Evolutionary conservation across 495 filamentous ascomycete species (phyloP), one percentile per base, ranked within the genome.

Genomic region (Clavariopsis aquatica): DNA sequence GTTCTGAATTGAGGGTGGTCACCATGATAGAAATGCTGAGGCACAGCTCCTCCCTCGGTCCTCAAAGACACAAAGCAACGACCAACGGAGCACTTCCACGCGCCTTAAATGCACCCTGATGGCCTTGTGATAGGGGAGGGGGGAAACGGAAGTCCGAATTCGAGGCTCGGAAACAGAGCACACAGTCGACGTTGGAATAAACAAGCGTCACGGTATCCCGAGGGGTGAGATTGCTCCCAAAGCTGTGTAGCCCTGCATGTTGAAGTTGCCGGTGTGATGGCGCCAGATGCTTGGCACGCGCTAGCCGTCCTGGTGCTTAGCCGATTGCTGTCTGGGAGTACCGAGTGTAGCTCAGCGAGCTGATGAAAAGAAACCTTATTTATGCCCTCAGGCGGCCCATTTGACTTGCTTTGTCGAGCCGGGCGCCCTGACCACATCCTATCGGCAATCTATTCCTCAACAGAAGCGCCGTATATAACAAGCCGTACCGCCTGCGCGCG

Each of bases 221-320:
- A 51, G 22, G 8, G 47, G 24, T 52, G 31, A 26, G 49, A 52
- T 52, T 52, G 47, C 22, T 29, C 49, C 49, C 49, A 29, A 27
- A 12, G 8, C 22, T 36, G 52, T 41, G 52, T 56, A 56, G 52
- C 52, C 52, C 38, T 43, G 52, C 52, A 56, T 56, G 17, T 22
- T 9, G 36, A 36, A 28, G 52, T 56, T 56, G 52, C 52, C 38
- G 15, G 6, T 9, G 38, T 3, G 13, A 9, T 9, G 38, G 8
- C 38, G 15, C 6, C 6, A 43, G 38, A 3, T 8, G 38, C 38
- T 34, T 34, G 52, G 19, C 27, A 31, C 52, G 28, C 47, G 47
- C 47, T 51, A 51, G 47, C 47, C n/a, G 26, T 51, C 47, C 19
- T 23, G 5, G 26, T 24, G 4, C 8, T 17, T 9, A n/a, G 38